Conservation (phyloP, 257 asterid species). For the Cruciata laevipes region DNA sequence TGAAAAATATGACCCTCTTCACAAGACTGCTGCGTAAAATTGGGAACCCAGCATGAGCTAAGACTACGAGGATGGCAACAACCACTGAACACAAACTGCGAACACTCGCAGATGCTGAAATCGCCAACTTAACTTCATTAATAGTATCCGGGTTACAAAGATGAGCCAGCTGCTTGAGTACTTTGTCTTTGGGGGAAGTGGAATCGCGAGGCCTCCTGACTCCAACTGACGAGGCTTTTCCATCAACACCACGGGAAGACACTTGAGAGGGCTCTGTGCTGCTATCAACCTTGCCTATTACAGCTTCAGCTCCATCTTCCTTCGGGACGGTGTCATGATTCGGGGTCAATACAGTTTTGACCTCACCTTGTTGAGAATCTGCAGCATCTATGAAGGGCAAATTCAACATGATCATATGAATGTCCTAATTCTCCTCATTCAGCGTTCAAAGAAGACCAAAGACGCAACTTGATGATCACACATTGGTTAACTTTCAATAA, state of each 20-base stretch:
- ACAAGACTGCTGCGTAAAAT: slow-evolving; percentile 29
- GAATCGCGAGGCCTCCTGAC: slow-evolving; percentile 17
- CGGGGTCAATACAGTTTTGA: slow-evolving; percentile 21
- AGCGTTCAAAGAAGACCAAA: neutral
- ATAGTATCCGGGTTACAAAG: slow-evolving; percentile 25
- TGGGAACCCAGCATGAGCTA: slow-evolving; percentile 54
- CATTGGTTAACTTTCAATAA: neutral
- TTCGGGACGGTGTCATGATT: slow-evolving; percentile 26
- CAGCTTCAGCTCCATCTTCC: slow-evolving; percentile 26
- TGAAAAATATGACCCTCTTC: slow-evolving; percentile 31
- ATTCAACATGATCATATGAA: neutral
- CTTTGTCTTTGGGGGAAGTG: slow-evolving; percentile 17
- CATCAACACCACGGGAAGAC: slow-evolving; percentile 24
- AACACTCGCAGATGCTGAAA: slow-evolving; percentile 52
- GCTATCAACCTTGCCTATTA: slow-evolving; percentile 22
- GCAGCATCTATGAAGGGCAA: neutral
- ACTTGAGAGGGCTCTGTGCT: slow-evolving; percentile 21
- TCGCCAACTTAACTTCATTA: slow-evolving; percentile 41
- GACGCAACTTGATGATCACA: neutral
- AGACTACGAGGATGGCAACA: slow-evolving; percentile 52
- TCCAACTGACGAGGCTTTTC: slow-evolving; percentile 26
- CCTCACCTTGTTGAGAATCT: slow-evolving; percentile 25
- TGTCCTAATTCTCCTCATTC: neutral
- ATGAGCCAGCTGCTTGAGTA: slow-evolving; percentile 19
- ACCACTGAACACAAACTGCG: slow-evolving; percentile 48